Base-by-base conservation (phyloP, 2,329 filamentous ascomycete genomes). In the Talaromyces sp. region DNA sequence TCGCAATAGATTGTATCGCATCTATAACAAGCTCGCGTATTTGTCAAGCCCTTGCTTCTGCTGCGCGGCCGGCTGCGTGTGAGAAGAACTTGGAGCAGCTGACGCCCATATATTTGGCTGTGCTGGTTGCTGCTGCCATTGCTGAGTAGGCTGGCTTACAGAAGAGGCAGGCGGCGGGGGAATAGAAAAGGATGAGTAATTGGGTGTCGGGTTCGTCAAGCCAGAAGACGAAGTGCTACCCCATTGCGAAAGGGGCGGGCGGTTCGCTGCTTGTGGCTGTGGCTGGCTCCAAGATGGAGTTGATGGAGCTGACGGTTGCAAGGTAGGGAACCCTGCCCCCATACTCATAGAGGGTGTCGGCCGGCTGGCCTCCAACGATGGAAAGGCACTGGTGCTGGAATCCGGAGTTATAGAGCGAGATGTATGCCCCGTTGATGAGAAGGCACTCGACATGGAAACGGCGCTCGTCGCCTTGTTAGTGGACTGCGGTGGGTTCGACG, bases 1-100 rank as follows among this genome's bases (percentile, higher is more conserved):
- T 44, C 9, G 54, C 56, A n/a, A 32, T 49, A 32, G 57, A 53
- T 25, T n/a, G 6, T 8, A n/a, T n/a, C 19, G 19, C 27, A 19
- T 52, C 73, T 66, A 85, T 62, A 85, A 68, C 64, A 85, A 75
- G 70, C 83, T 85, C 66, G 84, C 81, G 68, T 81, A 85, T 63
- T 81, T 82, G 70, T 85, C 83, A 62, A 85, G 68, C 1, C 82
- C 82, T 60, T 72, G 70, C 64, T 72, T 76, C 63, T 68, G 74
- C 58, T 70, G 65, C 32, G 62, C 62, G 49, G 66, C 63, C 19
- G 68, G 63, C 56, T 70, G 66, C n/a, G 65, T 67, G 39, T 63
- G 65, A 49, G 73, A 71, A 51, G 71, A 60, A 27, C 65, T 56
- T 58, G 64, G 64, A 44, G 64, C 57, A 67, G 70, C 68, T 33